phyloP scores from a whole-genome alignment of 257 asterid species.

The Eucommia ulmoides region DNA sequence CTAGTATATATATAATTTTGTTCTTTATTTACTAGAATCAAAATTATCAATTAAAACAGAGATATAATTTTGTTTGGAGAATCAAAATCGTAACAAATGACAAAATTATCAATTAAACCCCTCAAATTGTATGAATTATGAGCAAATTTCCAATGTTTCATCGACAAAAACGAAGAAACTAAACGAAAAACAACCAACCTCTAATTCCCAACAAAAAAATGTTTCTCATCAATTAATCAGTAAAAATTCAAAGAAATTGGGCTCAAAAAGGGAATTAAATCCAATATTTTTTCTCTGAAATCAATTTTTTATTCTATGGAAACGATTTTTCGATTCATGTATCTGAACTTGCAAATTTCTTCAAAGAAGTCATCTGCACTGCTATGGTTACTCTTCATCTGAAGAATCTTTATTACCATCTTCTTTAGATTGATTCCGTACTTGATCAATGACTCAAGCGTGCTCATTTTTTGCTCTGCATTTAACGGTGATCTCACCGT shows the following conservation, averaged over 20 bases:
- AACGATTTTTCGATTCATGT: conserved; percentile 55
- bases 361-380: conserved; percentile 96
- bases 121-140: not conserved
- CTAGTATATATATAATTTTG: too few species aligned
- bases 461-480: conserved; percentile 91
- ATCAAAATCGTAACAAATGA: too few species aligned
- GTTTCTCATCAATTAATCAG: not conserved
- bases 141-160: not conserved
- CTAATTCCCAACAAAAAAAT: not conserved
- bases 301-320: conserved; percentile 56
- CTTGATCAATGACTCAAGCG: conserved; percentile 60
- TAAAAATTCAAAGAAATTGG: not conserved
- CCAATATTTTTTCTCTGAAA: too few species aligned
- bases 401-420: conserved; percentile 83
- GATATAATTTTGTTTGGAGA: too few species aligned
- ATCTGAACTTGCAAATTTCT: conserved; percentile 67
- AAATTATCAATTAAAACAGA: too few species aligned
- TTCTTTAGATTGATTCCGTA: conserved; percentile 50
- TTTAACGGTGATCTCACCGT: conserved; percentile 84
- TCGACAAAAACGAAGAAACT: not conserved
- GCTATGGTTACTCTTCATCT: conserved; percentile 96
- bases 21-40: too few species aligned
- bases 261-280: not conserved
- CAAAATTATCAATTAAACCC: too few species aligned
- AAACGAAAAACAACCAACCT: not conserved